Conservation (phyloP, 2,329 filamentous ascomycete genomes). For the Sporothrix inflata region DNA sequence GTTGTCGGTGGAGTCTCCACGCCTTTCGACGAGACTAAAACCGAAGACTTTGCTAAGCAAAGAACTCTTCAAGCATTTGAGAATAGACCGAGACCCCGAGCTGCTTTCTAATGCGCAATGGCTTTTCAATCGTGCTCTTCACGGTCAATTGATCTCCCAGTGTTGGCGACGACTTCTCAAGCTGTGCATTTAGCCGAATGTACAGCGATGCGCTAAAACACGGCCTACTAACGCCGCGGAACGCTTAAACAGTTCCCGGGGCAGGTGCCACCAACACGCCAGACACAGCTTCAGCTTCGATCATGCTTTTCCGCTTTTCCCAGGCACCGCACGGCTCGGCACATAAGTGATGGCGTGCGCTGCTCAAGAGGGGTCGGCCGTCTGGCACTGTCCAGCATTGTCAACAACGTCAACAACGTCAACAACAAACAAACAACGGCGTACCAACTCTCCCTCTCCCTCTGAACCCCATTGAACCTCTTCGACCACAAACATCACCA, state of each 20-base stretch:
- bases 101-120: too few species aligned
- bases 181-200: too few species aligned
- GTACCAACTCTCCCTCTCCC: too few species aligned
- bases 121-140: too few species aligned
- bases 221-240: not conserved
- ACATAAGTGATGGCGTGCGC: conserved; percentile 3
- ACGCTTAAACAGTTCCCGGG: not conserved
- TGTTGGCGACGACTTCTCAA: too few species aligned
- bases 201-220: not conserved
- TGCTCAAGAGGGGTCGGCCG: not conserved
- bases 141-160: too few species aligned
- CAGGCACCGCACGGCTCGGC: not conserved
- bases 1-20: too few species aligned
- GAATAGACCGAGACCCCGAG: too few species aligned
- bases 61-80: too few species aligned
- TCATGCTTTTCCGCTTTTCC: not conserved
- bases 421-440: not conserved
- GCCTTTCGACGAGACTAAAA: too few species aligned
- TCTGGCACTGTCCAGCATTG: not conserved
- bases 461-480: too few species aligned
- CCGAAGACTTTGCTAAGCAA: too few species aligned
- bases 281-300: not conserved
- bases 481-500: not conserved
- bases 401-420: not conserved
- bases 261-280: not conserved